These are phyloP conservation scores for Conoideocrella luteorostrata DNA, from an alignment of 2,329 filamentous ascomycete genomes.

Conservation along the genomic window DNA sequence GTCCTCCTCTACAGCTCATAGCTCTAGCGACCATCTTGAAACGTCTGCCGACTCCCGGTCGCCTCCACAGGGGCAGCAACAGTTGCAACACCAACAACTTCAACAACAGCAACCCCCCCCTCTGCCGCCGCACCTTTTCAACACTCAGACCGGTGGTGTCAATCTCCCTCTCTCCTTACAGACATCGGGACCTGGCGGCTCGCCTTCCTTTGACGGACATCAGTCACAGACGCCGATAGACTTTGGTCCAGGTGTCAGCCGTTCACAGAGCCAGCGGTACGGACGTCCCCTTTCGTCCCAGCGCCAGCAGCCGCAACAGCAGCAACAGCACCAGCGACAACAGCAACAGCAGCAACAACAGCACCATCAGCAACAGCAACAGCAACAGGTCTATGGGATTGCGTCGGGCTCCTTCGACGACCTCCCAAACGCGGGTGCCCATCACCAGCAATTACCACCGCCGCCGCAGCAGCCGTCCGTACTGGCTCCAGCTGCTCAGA, in stretches of 20 bases:
- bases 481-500: constrained; percentile 29
- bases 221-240: constrained; percentile 30
- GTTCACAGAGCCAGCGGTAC: constrained; percentile 48
- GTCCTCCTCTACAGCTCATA: constrained; percentile 36
- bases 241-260: constrained; percentile 35
- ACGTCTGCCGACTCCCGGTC: constrained; percentile 32
- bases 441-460: constrained; percentile 21
- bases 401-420: constrained; percentile 20
- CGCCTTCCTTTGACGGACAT: constrained; percentile 25
- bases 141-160: constrained; percentile 20
- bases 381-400: constrained; percentile 26
- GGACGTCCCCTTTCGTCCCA: constrained; percentile 20
- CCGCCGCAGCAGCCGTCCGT: constrained; percentile 30
- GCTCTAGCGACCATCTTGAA: constrained; percentile 33
- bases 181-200: constrained; percentile 20
- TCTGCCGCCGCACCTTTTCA: constrained; percentile 26
- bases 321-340: constrained; percentile 16
- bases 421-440: constrained; percentile 12
- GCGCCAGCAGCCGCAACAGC: constrained; percentile 21
- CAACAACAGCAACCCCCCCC: constrained; percentile 19
- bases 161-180: constrained; percentile 24
- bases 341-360: constrained; percentile 22
- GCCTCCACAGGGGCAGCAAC: constrained; percentile 17
- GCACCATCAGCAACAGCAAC: constrained; percentile 22
- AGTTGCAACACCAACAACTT: constrained; percentile 13